Base-by-base conservation (phyloP, 768 basidiomycete genomes). In the Hypsizygus marmoreus region DNA sequence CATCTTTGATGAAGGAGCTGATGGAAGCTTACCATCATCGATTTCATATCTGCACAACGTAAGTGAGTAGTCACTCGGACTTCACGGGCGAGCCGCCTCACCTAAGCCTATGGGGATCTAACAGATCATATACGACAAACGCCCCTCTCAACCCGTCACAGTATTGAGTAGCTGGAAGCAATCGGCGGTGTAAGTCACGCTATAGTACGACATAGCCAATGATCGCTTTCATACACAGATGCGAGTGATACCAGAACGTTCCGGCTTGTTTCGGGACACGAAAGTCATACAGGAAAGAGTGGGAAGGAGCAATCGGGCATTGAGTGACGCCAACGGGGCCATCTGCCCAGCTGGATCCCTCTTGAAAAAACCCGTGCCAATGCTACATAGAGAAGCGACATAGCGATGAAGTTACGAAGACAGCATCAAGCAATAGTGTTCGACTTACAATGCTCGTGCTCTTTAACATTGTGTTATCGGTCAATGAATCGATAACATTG, bases 341-440 rank as follows among this genome's bases (percentile, higher is more conserved):
- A 43, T 81, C 80, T 1, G 67, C 73, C 60, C 64, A 74, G 44
- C 68, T 74, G 4, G 72, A 70, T 3, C 51, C 46, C 1, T 58
- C 55, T 53, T 80, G 78, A 40, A 62, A 68, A 36, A 81, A 53
- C 2, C 80, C 79, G 51, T 81, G 80, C 77, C 77, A 81, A 51
- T 81, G 79, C 70, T 71, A 50, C 41, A 11, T n/a, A n/a, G n/a
- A n/a, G n/a, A n/a, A n/a, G n/a, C n/a, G n/a, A n/a, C n/a, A n/a
- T n/a, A n/a, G n/a, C n/a, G 26, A 17, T 39, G 22, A 25, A 33
- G 32, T 17, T 17, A 38, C 24, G 16, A 30, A 24, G 37, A 34
- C 6, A 13, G 11, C 26, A 34, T 32, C 2, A n/a, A 24, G n/a
- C 4, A 16, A 35, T 19, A 28, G 11, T 16, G 26, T 26, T 14